Base-by-base conservation (phyloP, 352 stramenopile genomes). In the Phytopythium delawarense region DNA sequence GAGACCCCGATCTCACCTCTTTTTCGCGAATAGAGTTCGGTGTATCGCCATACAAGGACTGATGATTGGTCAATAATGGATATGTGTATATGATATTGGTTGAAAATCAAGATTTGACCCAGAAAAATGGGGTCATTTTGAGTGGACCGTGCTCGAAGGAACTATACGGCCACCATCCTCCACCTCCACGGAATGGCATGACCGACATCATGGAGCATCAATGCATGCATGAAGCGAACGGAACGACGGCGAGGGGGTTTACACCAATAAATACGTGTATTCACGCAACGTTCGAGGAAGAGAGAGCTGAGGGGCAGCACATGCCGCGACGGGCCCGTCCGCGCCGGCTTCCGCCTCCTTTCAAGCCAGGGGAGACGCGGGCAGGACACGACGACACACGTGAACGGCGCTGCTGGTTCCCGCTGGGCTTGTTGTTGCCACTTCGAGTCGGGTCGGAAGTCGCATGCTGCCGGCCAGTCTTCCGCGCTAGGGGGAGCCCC, bases 231-330 rank as follows among this genome's bases (percentile, higher is more conserved):
- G 34, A 21, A 15, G 15, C 39, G 39, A 44, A 44, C 13, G 39
- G 39, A 21, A 46, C 15, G 15, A n/a, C 21, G 3, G 13, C 40
- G 15, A 21, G 5, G 40, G 15, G 15, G 40, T 49, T 49, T 23
- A 53, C 46, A 53, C 30, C 28, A 55, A 57, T 57, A 57, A 57
- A 57, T 57, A 57, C 32, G 50, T 57, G n/a, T 57, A 57, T 57
- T 57, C 30, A 57, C 50, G 50, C 30, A 39, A 57, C 30, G 15
- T 13, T 53, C 23, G 46, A 53, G 45, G 12, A 56, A 20, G 28
- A 30, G 30, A 37, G 20, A 11, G 30, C 12, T 16, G 4, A 20
- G 23, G 16, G 34, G 5, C 34, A 39, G 34, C 11, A 5, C 34
- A 39, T 39, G 16, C 25, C n/a, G 30, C 28, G 48, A 35, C 16